A percentile compares a stretch with the other conserved stretches of the same genome.
phyloP scores from a whole-genome alignment of 108 stramenopile genomes.

The Epipyxis sp. region DNA sequence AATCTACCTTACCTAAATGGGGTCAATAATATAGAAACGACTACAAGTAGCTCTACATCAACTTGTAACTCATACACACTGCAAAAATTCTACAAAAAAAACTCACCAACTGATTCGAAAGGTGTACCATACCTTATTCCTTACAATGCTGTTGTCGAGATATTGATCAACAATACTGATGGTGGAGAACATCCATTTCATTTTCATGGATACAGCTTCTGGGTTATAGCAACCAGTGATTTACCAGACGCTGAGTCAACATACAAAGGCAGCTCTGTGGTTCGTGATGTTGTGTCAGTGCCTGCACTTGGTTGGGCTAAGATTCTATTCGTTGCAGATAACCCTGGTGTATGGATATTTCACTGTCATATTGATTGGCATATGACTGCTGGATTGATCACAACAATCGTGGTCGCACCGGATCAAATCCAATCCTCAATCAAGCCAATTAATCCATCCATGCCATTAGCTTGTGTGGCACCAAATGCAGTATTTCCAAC shows the following conservation, averaged over 20 bases:
- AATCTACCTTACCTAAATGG: no score
- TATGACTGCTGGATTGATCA: not conserved
- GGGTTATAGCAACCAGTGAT: slow-evolving; percentile 4
- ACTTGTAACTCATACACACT: not conserved
- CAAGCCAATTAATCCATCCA: not conserved
- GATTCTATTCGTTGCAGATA: slow-evolving; percentile 8
- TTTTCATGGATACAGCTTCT: not conserved
- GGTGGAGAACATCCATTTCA: slow-evolving; percentile 8
- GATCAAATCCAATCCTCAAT: not conserved
- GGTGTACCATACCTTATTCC: not conserved
- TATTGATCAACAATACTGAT: not conserved
- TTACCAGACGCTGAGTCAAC: not conserved
- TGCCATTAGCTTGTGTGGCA: not conserved
- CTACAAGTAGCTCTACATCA: not conserved
- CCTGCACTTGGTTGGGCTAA: not conserved
- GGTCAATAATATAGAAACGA: no score
- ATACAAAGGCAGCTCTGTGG: not conserved
- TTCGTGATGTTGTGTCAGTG: slow-evolving; percentile 15
- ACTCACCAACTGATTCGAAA: not conserved
- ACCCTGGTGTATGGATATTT: slow-evolving; percentile 11
- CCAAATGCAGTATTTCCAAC: not conserved
- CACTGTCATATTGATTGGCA: slow-evolving; percentile 21
- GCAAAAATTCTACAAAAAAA: not conserved
- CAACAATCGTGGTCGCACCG: not conserved
- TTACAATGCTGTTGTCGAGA: slow-evolving; percentile 4